phyloP scores from a whole-genome alignment of 148 eudicot species.

The Vaccinium corymbosum region DNA sequence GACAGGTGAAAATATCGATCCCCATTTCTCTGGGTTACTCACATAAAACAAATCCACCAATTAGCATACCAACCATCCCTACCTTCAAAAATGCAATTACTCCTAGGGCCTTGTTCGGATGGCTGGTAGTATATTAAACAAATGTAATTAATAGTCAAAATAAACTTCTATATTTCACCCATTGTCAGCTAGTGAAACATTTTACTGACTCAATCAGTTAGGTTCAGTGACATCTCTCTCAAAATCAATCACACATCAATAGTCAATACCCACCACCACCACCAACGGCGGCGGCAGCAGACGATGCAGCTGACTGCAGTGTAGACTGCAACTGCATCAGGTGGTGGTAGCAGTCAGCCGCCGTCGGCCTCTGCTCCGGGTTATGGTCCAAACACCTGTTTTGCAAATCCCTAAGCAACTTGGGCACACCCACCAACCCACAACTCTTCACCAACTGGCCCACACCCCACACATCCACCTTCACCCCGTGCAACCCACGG shows the following conservation, averaged over 20 bases:
- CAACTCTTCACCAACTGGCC: slow-evolving; percentile 65
- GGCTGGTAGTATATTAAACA: neutral
- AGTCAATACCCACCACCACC: neutral
- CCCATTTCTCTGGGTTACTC: neutral
- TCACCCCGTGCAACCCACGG: slow-evolving; percentile 74
- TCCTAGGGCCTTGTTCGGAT: no score
- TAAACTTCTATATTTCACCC: neutral
- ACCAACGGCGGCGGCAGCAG: neutral
- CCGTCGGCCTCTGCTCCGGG: slow-evolving; percentile 80
- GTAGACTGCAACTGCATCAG: slow-evolving; percentile 80
- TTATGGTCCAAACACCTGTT: slow-evolving; percentile 65
- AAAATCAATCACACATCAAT: slow-evolving; percentile 11
- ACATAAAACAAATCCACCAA: neutral
- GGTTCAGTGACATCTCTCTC: neutral
- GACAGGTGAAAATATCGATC: neutral
- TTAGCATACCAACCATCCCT: neutral
- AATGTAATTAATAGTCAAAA: neutral
- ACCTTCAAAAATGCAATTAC: neutral
- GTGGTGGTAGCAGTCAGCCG: slow-evolving; percentile 92
- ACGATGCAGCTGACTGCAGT: slow-evolving; percentile 22
- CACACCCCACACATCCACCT: slow-evolving; percentile 84
- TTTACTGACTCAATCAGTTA: neutral
- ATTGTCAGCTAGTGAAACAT: neutral
- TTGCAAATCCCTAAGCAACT: slow-evolving; percentile 53
- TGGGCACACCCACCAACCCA: slow-evolving; percentile 46